Evolutionary conservation across 2,329 filamentous ascomycete species (phyloP).

Genomic region (Endoconidiophora polonica): DNA sequence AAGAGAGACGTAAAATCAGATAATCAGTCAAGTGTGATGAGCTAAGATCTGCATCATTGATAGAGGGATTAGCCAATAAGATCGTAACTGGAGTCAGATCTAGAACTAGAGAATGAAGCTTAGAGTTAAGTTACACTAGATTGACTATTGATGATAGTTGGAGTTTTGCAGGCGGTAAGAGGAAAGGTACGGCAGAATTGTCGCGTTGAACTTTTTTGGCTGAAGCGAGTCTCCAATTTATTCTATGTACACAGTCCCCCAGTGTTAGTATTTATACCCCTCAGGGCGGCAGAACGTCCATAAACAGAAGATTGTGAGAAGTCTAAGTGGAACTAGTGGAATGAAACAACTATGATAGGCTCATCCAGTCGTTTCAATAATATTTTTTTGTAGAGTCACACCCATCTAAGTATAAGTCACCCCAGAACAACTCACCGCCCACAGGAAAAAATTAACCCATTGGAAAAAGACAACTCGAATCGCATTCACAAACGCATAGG

Average conservation of each 20-base stretch:
- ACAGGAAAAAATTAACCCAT: background rate
- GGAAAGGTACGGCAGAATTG: slow-evolving; percentile 2
- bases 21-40: no score
- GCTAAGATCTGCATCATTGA: no score
- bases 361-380: no score
- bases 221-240: background rate
- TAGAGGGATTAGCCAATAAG: no score
- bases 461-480: background rate
- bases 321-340: background rate
- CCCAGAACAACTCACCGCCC: background rate
- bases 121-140: background rate
- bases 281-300: background rate
- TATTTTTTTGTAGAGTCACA: background rate
- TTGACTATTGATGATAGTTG: background rate
- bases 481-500: no score
- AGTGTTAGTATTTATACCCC: no score
- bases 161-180: slow-evolving; percentile 1
- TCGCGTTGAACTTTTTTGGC: background rate
- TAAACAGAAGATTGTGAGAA: background rate
- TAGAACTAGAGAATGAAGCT: no score
- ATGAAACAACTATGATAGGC: no score
- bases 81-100: no score
- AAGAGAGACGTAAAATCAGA: background rate
- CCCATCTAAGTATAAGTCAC: background rate
- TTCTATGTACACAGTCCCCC: no score